Conservation (phyloP, 1,284 basidiomycete species). For the Coniferiporia weirii region DNA sequence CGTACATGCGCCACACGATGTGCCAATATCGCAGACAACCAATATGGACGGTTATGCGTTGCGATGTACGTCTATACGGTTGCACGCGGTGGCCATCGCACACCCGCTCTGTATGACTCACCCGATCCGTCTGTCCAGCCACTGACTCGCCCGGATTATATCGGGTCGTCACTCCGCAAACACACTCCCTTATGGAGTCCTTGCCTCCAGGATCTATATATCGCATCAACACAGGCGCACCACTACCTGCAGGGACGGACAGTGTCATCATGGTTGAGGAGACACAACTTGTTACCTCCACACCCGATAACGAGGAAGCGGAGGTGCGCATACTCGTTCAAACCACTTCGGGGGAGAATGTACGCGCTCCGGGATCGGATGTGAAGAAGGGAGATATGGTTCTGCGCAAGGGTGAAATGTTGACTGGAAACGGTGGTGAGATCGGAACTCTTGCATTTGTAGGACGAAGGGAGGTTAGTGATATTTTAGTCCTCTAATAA, state of each 20-base stretch:
- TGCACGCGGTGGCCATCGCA: too few relatives aligned
- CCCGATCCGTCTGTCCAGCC: slow-evolving; percentile 33
- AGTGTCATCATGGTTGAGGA: slow-evolving; percentile 91
- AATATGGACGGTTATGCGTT: slow-evolving; percentile 89
- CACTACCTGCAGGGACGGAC: slow-evolving; percentile 70
- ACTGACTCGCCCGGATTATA: slow-evolving; percentile 61
- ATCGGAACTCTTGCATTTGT: slow-evolving; percentile 82
- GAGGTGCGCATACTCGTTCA: slow-evolving; percentile 64
- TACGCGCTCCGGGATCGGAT: slow-evolving; percentile 71
- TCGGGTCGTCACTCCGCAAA: slow-evolving; percentile 61
- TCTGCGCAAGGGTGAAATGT: slow-evolving; percentile 53
- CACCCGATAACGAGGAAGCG: slow-evolving; percentile 54
- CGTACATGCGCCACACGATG: slow-evolving; percentile 56
- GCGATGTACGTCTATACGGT: slow-evolving; percentile 40
- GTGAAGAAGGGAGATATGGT: slow-evolving; percentile 65
- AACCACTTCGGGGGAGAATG: slow-evolving; percentile 65
- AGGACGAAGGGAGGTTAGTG: slow-evolving; percentile 58
- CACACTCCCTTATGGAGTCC: slow-evolving; percentile 33
- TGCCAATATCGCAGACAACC: slow-evolving; percentile 63
- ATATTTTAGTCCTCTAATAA: too few relatives aligned
- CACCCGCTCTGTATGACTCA: background rate
- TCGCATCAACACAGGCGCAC: slow-evolving; percentile 76
- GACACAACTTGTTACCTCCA: slow-evolving; percentile 58
- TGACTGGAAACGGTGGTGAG: slow-evolving; percentile 72
- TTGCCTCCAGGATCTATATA: slow-evolving; percentile 55